Conservation (phyloP, 306 rosid genomes). For the Ammopiptanthus mongolicus region DNA sequence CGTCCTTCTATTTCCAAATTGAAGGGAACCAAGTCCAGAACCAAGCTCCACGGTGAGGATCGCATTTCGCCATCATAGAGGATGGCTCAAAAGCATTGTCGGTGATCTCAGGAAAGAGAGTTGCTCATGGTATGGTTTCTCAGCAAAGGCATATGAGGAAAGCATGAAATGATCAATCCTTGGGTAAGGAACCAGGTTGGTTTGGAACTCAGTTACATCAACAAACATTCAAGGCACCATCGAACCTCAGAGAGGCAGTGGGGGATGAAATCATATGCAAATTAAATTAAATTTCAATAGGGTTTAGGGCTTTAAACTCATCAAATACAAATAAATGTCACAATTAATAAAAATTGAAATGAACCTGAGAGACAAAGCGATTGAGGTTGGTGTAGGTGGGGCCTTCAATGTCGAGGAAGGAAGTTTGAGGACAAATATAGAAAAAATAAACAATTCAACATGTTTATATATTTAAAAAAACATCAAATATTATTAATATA, state of each 20-base stretch:
- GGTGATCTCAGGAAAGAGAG: conserved; percentile 80
- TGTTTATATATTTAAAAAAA: too few relatives aligned
- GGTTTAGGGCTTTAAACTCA: too few relatives aligned
- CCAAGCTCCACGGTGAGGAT: conserved; percentile 82
- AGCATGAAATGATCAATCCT: conserved; percentile 93
- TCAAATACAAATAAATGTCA: background rate
- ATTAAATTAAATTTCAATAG: too few relatives aligned
- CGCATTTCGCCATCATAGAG: conserved; percentile 90
- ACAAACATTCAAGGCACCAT: conserved; percentile 81
- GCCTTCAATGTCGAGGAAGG: conserved; percentile 76
- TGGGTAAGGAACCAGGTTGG: conserved; percentile 86
- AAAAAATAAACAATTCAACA: too few relatives aligned
- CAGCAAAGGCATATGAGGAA: conserved; percentile 79
- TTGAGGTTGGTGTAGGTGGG: conserved; percentile 89
- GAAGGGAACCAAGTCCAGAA: too few relatives aligned
- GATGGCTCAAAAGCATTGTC: conserved; percentile 79
- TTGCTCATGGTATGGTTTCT: conserved; percentile 85
- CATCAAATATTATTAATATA: too few relatives aligned
- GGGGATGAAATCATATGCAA: conserved; percentile 77
- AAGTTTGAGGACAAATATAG: too few relatives aligned
- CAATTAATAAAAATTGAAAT: background rate
- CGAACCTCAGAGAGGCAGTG: conserved; percentile 85
- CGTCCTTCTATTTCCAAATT: too few relatives aligned
- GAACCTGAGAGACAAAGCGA: conserved; percentile 78
- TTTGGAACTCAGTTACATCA: conserved; percentile 86